Evolutionary conservation across 2,329 filamentous ascomycete species (phyloP).

Genomic region (Alternaria postmessia): DNA sequence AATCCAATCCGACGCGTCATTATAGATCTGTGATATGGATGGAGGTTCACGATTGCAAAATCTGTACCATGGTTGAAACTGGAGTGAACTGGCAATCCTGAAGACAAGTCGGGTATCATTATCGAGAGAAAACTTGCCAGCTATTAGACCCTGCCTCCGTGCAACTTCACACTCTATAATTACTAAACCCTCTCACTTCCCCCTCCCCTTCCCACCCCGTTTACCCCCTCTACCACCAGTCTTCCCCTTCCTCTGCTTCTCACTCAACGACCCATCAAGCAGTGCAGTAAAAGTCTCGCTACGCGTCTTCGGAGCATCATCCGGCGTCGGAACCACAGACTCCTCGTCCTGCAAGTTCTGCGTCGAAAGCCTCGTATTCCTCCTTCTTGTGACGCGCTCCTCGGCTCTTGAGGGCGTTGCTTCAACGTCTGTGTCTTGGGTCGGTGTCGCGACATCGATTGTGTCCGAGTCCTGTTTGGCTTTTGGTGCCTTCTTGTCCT

Average conservation of each 20-base stretch:
- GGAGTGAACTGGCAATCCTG: neutral
- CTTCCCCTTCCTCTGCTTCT: conserved; percentile 24
- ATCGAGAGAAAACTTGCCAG: neutral
- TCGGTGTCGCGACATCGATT: neutral
- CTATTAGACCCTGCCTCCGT: too few relatives aligned
- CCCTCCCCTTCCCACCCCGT: neutral
- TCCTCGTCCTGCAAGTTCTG: conserved; percentile 3
- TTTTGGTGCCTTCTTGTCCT: conserved; percentile 14
- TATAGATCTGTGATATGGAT: neutral
- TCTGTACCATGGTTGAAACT: neutral
- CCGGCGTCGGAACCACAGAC: conserved; percentile 3
- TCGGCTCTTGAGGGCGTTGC: conserved; percentile 17
- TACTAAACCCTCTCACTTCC: neutral
- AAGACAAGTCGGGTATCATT: neutral
- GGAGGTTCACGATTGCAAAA: neutral
- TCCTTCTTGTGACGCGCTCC: conserved; percentile 5
- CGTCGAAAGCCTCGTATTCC: conserved; percentile 15
- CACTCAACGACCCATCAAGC: conserved; percentile 25
- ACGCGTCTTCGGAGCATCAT: conserved; percentile 28
- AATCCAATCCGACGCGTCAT: neutral
- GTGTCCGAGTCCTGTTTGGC: neutral
- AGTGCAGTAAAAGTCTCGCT: conserved; percentile 38
- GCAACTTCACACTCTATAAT: too few relatives aligned
- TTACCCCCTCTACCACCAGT: neutral
- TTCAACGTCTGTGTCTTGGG: conserved; percentile 4